phyloP scores from a whole-genome alignment of 495 filamentous ascomycete species.

The Chaetomium cochliodes region DNA sequence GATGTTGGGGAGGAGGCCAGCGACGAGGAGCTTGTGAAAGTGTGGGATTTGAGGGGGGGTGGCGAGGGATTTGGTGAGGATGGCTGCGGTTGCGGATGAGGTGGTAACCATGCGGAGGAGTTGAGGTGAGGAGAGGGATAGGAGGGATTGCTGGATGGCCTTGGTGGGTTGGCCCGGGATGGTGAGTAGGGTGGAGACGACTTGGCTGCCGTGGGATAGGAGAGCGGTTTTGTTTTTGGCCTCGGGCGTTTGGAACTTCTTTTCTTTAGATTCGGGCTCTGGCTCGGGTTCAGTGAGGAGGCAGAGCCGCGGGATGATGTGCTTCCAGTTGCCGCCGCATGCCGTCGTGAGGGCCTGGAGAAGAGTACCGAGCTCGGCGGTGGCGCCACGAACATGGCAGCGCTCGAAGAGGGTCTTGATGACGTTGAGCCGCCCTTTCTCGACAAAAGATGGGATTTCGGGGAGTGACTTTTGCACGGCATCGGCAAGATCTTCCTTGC shows the following conservation, averaged over 20 bases:
- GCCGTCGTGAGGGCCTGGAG: constrained; percentile 59
- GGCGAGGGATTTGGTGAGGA: constrained; percentile 68
- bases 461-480: constrained; percentile 67
- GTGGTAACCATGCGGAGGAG: constrained; percentile 41
- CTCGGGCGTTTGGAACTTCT: constrained; percentile 31
- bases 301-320: constrained; percentile 58
- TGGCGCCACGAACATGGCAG: constrained; percentile 60
- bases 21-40: constrained; percentile 50
- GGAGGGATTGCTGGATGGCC: constrained; percentile 44
- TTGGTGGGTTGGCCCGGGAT: constrained; percentile 44
- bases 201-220: constrained; percentile 47
- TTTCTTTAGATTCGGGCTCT: constrained; percentile 26
- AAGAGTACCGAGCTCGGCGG: constrained; percentile 58
- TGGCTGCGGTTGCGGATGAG: constrained; percentile 52
- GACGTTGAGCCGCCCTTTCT: constrained; percentile 70
- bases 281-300: constrained; percentile 44
- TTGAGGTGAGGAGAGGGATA: constrained; percentile 39
- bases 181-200: constrained; percentile 42
- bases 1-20: constrained; percentile 53
- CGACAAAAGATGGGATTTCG: constrained; percentile 65
- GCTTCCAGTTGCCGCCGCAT: constrained; percentile 55
- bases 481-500: constrained; percentile 74
- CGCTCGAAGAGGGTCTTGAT: constrained; percentile 80
- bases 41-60: constrained; percentile 55
- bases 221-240: constrained; percentile 46